Conservation (phyloP, 2,329 filamentous ascomycete species). For the Fusarium fujikuroi region DNA sequence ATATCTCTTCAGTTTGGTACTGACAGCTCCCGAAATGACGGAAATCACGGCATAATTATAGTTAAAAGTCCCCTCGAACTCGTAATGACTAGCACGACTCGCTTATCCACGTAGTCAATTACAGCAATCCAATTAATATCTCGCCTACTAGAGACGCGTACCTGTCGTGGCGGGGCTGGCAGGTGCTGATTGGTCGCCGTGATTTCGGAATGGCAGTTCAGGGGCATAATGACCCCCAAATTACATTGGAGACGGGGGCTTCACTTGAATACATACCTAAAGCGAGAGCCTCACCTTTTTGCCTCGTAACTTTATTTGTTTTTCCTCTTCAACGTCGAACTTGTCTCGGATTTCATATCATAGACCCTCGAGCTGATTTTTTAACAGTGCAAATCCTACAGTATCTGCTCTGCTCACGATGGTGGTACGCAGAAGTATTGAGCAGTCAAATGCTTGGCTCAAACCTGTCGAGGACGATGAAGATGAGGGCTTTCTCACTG, state of each 20-base stretch:
- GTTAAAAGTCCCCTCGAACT: neutral
- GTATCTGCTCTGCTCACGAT: conserved; percentile 5
- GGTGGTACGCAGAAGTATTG: conserved; percentile 36
- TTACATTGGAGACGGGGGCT: conserved; percentile 21
- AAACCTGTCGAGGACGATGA: conserved; percentile 42
- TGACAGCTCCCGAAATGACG: neutral
- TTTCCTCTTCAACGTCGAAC: conserved; percentile 1
- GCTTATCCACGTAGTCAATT: conserved; percentile 11
- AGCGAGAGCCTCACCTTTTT: conserved; percentile 15
- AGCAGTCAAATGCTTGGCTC: conserved; percentile 40
- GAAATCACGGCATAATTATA: neutral
- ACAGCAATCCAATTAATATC: conserved; percentile 21
- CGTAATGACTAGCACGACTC: conserved; percentile 7
- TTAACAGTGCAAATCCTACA: neutral
- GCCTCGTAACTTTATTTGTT: neutral
- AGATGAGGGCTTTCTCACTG: conserved; percentile 41
- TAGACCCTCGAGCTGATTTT: neutral
- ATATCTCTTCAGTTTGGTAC: neutral
- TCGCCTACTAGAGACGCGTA: conserved; percentile 31
- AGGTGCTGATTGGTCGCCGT: conserved; percentile 8
- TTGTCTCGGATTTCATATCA: conserved; percentile 2
- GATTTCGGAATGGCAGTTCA: conserved; percentile 16
- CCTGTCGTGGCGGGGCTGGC: neutral
- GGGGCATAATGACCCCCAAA: conserved; percentile 31
- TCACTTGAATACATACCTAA: conserved; percentile 18